Base-by-base conservation (phyloP, 2,329 filamentous ascomycete species). In the Sporothrix humicola region DNA sequence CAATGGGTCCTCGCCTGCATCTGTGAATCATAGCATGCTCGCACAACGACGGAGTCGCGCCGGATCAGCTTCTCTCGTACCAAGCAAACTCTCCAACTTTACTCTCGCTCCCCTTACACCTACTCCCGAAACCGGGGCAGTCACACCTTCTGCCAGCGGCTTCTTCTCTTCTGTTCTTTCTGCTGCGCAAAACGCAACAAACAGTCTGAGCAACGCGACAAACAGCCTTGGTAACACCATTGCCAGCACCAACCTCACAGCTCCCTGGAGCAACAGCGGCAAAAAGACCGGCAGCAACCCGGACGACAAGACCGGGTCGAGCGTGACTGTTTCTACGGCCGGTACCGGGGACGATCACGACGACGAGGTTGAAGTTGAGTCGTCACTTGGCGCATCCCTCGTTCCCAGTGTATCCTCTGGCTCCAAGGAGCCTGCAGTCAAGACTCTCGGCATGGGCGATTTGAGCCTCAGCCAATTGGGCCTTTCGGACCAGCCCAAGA, bases 111-210 rank as follows among this genome's bases (percentile, higher is more conserved):
- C 94, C 9, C 84, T 96, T 71, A 93, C 94, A 2, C 93, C 94
- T 8, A 92, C 91, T 0, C 85, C 89, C 52, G 95, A 98, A 81
- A 86, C 83, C 81, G 91, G 91, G 78, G 79, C 82, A 3, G 82
- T 75, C 75, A 82, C 75, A 70, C 85, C 76, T 79, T 89, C 88
- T 44, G 87, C 88, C 72, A 85, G 87, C 52, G 91, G 94, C 0
- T 98, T 99, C 84, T 98, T 99, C 82, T 97, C 94, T 4, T 95
- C 93, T 37, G 93, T 99, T 79, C 90, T 99, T 76, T 95, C 94
- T 56, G 95, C 92, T 63, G 96, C 96, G 20, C 95, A 98, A 82
- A 98, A 92, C 87, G 95, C 95, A 59, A 94, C 95, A 15, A 94
- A 85, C 76, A 90, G 89, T 20, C 81, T 95, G 4, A 93, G 88